Conservation (phyloP, 2,329 filamentous ascomycete genomes). For the Fusarium penzigii region DNA sequence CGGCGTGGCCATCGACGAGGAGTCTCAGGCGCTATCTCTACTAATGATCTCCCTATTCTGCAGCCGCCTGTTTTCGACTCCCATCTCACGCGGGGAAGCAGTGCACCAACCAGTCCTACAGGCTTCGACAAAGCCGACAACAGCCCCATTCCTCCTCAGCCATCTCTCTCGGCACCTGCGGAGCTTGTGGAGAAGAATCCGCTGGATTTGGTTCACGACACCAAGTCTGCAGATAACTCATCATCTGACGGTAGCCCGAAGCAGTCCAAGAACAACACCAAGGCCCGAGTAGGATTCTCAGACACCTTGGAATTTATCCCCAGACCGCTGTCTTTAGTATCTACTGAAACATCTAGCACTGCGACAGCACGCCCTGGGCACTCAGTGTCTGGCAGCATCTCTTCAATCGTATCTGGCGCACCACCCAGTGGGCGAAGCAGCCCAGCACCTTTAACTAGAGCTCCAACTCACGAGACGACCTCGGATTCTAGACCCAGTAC, state of each 20-base stretch:
- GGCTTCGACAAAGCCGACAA: constrained; percentile 38
- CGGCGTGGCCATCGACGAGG: constrained; percentile 71
- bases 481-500: constrained; percentile 64
- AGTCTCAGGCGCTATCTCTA: constrained; percentile 76
- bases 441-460: constrained; percentile 39
- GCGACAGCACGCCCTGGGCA: constrained; percentile 69
- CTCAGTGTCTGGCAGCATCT: constrained; percentile 77
- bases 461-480: constrained; percentile 40
- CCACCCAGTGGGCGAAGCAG: constrained; percentile 44
- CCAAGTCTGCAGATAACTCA: neutral
- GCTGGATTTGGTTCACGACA: constrained; percentile 2
- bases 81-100: constrained; percentile 56
- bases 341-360: constrained; percentile 80
- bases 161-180: constrained; percentile 2
- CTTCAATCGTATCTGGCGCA: constrained; percentile 69
- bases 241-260: constrained; percentile 18
- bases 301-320: constrained; percentile 83
- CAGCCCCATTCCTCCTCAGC: constrained; percentile 23
- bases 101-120: constrained; percentile 64
- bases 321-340: constrained; percentile 79
- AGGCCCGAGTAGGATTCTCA: constrained; percentile 77
- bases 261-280: constrained; percentile 41
- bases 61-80: constrained; percentile 54
- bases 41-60: constrained; percentile 76
- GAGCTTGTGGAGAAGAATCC: constrained; percentile 3